phyloP scores from a whole-genome alignment of 176 grass and related monocot genomes.

The Themeda triandra region DNA sequence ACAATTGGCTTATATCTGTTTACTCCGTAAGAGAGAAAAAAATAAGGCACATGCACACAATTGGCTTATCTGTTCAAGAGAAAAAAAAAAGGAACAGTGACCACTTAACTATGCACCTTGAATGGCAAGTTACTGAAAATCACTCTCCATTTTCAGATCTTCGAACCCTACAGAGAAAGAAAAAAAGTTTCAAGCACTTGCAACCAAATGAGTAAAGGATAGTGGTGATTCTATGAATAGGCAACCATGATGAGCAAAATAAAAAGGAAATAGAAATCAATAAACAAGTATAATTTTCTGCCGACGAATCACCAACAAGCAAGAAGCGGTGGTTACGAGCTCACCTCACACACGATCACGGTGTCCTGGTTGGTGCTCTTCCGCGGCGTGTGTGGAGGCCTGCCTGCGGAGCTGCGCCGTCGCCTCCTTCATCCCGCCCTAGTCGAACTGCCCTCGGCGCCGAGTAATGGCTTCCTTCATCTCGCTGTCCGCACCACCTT shows the following conservation, averaged over 20 bases:
- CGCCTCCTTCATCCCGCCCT: too few relatives aligned
- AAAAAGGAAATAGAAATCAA: background rate
- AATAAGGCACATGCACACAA: background rate
- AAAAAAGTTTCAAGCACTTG: slow-evolving; percentile 31
- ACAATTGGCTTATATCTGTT: slow-evolving; percentile 20
- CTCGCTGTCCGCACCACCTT: too few relatives aligned
- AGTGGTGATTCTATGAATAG: background rate
- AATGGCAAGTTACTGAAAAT: slow-evolving; percentile 96
- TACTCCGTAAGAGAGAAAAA: background rate
- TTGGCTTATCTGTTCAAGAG: too few relatives aligned
- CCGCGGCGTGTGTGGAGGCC: too few relatives aligned
- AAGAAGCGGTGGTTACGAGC: too few relatives aligned
- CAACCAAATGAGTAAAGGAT: background rate
- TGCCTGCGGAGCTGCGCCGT: too few relatives aligned
- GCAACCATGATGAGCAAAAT: background rate
- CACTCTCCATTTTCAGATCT: slow-evolving; percentile 87
- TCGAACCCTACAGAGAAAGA: slow-evolving; percentile 61
- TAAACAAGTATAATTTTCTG: background rate
- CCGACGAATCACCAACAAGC: too few relatives aligned
- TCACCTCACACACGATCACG: too few relatives aligned
- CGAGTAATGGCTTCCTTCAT: too few relatives aligned
- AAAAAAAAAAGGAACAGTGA: too few relatives aligned
- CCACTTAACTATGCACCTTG: slow-evolving; percentile 49
- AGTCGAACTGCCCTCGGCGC: too few relatives aligned
- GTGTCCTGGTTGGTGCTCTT: too few relatives aligned